phyloP scores from a whole-genome alignment of 2,329 filamentous ascomycete species.

The Neofusicoccum ribis region DNA sequence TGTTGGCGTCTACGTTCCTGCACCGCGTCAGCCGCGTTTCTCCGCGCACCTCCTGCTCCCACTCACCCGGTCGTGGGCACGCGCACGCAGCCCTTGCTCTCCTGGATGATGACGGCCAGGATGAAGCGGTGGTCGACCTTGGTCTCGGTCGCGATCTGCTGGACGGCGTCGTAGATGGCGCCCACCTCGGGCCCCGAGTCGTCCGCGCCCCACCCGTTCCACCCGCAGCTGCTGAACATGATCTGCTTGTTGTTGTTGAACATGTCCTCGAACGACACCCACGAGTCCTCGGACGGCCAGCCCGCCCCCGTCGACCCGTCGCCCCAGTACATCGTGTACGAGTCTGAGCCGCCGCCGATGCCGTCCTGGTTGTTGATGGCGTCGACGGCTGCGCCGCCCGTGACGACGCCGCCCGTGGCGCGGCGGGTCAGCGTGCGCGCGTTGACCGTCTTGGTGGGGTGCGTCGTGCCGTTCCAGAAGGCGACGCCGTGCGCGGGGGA shows the following conservation, averaged over 20 bases:
- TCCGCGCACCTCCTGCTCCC: background rate
- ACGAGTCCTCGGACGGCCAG: slow-evolving; percentile 38
- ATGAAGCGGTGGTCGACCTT: slow-evolving; percentile 45
- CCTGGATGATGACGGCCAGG: slow-evolving; percentile 48
- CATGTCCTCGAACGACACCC: slow-evolving; percentile 28
- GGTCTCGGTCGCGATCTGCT: slow-evolving; percentile 30
- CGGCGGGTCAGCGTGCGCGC: background rate
- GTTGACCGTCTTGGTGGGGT: background rate
- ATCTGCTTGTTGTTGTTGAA: slow-evolving; percentile 11
- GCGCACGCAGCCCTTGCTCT: slow-evolving; percentile 49
- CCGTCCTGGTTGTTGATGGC: slow-evolving; percentile 11
- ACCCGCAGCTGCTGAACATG: slow-evolving; percentile 39
- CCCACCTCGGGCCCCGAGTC: slow-evolving; percentile 40
- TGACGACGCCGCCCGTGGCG: background rate
- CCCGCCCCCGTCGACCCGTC: slow-evolving; percentile 37
- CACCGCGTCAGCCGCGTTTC: background rate
- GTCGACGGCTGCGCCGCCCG: background rate
- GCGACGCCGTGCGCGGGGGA: background rate
- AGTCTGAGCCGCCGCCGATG: slow-evolving; percentile 23
- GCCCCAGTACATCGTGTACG: slow-evolving; percentile 29
- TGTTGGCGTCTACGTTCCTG: slow-evolving; percentile 29
- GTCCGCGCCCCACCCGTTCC: slow-evolving; percentile 35
- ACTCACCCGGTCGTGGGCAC: slow-evolving; percentile 41
- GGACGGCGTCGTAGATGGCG: slow-evolving; percentile 41
- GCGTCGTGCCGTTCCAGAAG: too few relatives aligned